Evolutionary conservation across 495 filamentous ascomycete species (phyloP).

Genomic region (Clohesyomyces aquaticus): DNA sequence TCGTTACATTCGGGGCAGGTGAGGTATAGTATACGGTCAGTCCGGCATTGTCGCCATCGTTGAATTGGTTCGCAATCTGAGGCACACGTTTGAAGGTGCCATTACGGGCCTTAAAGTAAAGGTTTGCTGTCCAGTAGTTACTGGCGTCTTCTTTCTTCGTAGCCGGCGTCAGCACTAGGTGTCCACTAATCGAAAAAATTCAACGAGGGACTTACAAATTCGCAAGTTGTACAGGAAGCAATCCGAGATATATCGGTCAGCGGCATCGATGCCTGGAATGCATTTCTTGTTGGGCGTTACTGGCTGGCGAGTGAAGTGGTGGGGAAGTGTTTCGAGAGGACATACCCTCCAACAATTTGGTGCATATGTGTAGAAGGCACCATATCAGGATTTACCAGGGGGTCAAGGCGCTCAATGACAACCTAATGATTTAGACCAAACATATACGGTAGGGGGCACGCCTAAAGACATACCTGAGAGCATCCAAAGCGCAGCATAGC

Average conservation of each 20-base stretch:
- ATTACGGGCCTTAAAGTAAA: conserved; percentile 35
- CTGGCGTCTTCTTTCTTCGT: conserved; percentile 19
- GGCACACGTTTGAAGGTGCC: conserved; percentile 32
- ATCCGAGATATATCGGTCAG: conserved; percentile 16
- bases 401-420: conserved; percentile 33
- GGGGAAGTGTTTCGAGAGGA: background rate
- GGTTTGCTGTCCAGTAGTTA: conserved; percentile 33
- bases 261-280: conserved; percentile 32
- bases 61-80: conserved; percentile 33
- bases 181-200: too few species aligned
- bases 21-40: conserved; percentile 31
- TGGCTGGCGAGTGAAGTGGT: background rate
- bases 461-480: conserved; percentile 6
- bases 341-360: conserved; percentile 28
- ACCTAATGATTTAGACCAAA: conserved; percentile 4
- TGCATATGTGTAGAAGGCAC: conserved; percentile 30
- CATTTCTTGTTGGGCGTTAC: conserved; percentile 7
- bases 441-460: background rate
- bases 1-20: conserved; percentile 15
- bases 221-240: conserved; percentile 30
- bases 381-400: conserved; percentile 31
- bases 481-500: conserved; percentile 28
- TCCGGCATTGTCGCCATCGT: conserved; percentile 29
- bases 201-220: too few species aligned
- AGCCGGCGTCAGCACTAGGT: background rate